Base-by-base conservation (phyloP, 1,284 basidiomycete genomes). In the Trametes versicolor region DNA sequence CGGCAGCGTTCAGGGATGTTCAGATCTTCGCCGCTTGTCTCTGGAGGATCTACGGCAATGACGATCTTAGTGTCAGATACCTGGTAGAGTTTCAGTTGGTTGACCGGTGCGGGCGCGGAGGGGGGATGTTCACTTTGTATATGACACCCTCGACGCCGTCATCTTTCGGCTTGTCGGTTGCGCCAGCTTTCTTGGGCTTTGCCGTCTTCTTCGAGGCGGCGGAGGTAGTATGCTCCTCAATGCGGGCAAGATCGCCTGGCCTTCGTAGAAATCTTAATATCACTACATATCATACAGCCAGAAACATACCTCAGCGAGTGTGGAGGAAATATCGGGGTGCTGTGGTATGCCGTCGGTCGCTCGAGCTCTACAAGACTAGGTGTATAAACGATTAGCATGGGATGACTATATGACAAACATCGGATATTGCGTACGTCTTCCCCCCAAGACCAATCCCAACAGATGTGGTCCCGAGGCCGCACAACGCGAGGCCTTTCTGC, bases 361-460 rank as follows among this genome's bases (percentile, higher is more conserved):
- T 96, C 92, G 17, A 98, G 81, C 78, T 97, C 95, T 49, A 98
- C 86, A 59, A 98, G 79, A 61, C 94, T 96, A 70, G 66, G 71
- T 1, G 15, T 9, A 15, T 21, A 12, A 29, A 17, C 19, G 15
- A 25, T 23, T 21, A 48, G 45, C 29, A 1, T 27, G 4, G 45
- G 17, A 43, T n/a, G 19, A 32, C 29, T 32, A 43, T 43, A 4
- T 2, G 37, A 36, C 6, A 5, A 45, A 21, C 17, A n/a, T 50
- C 8, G 15, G 29, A 55, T 32, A 43, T 37, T 21, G 79, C 86
- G 73, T 75, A 97, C 93, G 89, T 95, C 82, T 97, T 97, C 27
- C 95, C 96, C 32, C 96, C 96, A 1, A 98, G 82, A 1, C 96
- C 96, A 32, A 97, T 85, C 53, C 85, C 87, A 27, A 96, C 83